phyloP scores from a whole-genome alignment of 2,329 filamentous ascomycete species.

The Amphichorda felina region DNA sequence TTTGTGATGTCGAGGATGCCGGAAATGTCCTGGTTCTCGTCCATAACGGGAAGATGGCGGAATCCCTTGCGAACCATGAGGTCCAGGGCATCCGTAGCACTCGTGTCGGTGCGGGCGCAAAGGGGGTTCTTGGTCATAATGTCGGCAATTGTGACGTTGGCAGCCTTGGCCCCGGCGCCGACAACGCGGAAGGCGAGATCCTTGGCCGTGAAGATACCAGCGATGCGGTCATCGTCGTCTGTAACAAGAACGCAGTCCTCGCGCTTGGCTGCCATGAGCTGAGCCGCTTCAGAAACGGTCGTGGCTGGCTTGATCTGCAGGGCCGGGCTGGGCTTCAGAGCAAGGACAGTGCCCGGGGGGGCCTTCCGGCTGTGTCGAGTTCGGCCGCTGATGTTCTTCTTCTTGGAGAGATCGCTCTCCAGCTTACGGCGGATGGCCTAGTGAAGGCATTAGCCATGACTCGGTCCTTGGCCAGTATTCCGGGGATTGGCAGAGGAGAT shows the following conservation, averaged over 20 bases:
- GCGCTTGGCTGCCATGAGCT: slow-evolving; percentile 97
- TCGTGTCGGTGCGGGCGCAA: slow-evolving; percentile 93
- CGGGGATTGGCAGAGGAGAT: not conserved
- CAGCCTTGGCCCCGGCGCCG: slow-evolving; percentile 78
- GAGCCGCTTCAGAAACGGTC: slow-evolving; percentile 89
- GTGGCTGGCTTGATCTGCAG: slow-evolving; percentile 95
- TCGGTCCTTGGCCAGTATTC: not conserved
- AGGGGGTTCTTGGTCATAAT: slow-evolving; percentile 99
- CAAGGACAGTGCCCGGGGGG: slow-evolving; percentile 88
- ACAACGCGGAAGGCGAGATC: slow-evolving; percentile 96
- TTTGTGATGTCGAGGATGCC: slow-evolving; percentile 98
- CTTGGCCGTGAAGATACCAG: slow-evolving; percentile 98
- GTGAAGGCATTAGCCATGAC: not conserved
- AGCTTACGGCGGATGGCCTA: slow-evolving; percentile 95
- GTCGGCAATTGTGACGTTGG: slow-evolving; percentile 84
- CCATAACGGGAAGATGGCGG: slow-evolving; percentile 95
- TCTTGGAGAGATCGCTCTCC: slow-evolving; percentile 96
- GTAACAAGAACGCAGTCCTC: slow-evolving; percentile 97
- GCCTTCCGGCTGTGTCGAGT: slow-evolving; percentile 84
- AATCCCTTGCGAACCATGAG: slow-evolving; percentile 98
- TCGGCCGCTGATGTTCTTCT: slow-evolving; percentile 70
- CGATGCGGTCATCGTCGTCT: slow-evolving; percentile 94
- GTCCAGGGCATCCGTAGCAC: slow-evolving; percentile 92
- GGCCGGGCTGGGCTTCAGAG: slow-evolving; percentile 87
- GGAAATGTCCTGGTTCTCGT: slow-evolving; percentile 98